Conservation (phyloP, 306 rosid species). For the Morella rubra region DNA sequence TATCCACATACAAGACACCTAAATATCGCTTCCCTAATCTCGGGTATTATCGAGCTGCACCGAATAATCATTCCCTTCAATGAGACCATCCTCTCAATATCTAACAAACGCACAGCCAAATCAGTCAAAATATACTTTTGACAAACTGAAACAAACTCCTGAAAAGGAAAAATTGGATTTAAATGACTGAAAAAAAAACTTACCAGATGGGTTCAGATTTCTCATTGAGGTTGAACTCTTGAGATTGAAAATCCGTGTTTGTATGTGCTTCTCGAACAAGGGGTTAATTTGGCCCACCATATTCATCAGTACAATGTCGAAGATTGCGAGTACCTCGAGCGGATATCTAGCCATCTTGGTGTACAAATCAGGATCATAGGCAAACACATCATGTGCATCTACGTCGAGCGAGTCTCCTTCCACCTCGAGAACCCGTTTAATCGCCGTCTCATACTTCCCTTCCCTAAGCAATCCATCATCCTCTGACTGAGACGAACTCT, state of each 20-base stretch:
- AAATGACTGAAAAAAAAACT: constrained; percentile 22
- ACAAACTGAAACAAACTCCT: not conserved
- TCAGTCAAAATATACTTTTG: constrained; percentile 20
- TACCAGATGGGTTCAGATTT: constrained; percentile 92
- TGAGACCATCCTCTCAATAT: constrained; percentile 95
- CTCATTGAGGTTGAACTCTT: constrained; percentile 78
- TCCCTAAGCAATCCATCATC: constrained; percentile 53
- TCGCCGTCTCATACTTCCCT: constrained; percentile 77
- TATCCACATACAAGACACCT: constrained; percentile 93
- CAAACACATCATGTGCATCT: constrained; percentile 78
- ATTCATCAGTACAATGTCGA: constrained; percentile 92
- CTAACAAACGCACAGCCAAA: constrained; percentile 30
- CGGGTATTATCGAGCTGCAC: constrained; percentile 84
- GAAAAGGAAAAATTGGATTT: not conserved
- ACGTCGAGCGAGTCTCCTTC: constrained; percentile 85
- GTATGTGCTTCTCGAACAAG: constrained; percentile 84
- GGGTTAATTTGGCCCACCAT: constrained; percentile 79
- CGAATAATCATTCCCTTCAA: constrained; percentile 92
- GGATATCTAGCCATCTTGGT: constrained; percentile 93
- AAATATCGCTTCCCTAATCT: constrained; percentile 92
- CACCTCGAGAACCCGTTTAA: constrained; percentile 61
- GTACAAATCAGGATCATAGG: constrained; percentile 84
- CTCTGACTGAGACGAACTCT: constrained; percentile 46
- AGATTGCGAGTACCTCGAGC: constrained; percentile 92
- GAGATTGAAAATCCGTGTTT: constrained; percentile 85